A percentile compares a stretch with the other conserved stretches of the same genome.
These are phyloP conservation scores for Pseudogymnoascus sp. DNA, from an alignment of 2,329 filamentous ascomycete genomes.

Conservation along the genomic window DNA sequence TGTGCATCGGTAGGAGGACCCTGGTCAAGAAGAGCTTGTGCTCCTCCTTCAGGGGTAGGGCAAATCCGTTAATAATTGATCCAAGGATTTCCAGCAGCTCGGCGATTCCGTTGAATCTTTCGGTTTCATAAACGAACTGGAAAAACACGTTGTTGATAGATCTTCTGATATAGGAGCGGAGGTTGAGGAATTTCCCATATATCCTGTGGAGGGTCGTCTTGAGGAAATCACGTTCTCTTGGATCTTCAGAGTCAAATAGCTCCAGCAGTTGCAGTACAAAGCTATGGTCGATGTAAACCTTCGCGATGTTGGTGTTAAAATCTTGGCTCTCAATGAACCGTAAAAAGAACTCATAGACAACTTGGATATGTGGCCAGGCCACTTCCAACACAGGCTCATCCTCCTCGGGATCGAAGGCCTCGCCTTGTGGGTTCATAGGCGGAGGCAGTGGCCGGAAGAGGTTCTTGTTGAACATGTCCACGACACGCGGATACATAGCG, in stretches of 20 bases:
- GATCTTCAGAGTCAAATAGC: conserved; percentile 96
- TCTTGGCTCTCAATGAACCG: conserved; percentile 99
- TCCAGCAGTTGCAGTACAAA: conserved; percentile 97
- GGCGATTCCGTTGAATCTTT: conserved; percentile 96
- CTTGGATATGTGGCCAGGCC: conserved; percentile 98
- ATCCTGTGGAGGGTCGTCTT: conserved; percentile 98
- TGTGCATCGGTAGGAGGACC: conserved; percentile 88
- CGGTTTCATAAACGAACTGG: conserved; percentile 98
- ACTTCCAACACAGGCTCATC: conserved; percentile 97
- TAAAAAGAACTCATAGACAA: conserved; percentile 98
- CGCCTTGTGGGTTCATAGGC: conserved; percentile 93
- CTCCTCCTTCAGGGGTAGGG: conserved; percentile 91
- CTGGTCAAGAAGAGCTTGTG: conserved; percentile 96
- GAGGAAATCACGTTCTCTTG: conserved; percentile 89
- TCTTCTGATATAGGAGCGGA: conserved; percentile 91
- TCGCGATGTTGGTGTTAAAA: conserved; percentile 99
- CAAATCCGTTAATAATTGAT: conserved; percentile 98
- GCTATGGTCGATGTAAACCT: conserved; percentile 96
- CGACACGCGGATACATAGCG: conserved; percentile 96
- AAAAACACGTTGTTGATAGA: conserved; percentile 99
- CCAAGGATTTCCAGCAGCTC: conserved; percentile 94
- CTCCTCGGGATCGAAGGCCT: conserved; percentile 97
- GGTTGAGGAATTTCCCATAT: conserved; percentile 97
- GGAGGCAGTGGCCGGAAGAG: conserved; percentile 94
- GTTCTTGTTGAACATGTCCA: conserved; percentile 99